Evolutionary conservation across 805 yeast genomes (phyloP).

Genomic region (Candida adriatica): DNA sequence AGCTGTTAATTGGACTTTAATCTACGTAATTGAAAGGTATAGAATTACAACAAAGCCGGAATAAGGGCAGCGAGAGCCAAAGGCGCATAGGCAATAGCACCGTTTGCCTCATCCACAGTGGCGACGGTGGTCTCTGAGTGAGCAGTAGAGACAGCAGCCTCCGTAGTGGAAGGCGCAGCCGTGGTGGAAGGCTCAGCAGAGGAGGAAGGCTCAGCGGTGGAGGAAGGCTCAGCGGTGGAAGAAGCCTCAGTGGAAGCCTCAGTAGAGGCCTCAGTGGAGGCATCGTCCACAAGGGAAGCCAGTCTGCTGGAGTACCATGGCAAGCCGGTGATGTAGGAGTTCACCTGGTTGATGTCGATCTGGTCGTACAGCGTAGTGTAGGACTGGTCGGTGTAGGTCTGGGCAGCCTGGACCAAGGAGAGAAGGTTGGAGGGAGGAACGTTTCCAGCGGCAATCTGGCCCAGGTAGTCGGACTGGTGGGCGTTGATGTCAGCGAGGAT

Average conservation of each 20-base stretch:
- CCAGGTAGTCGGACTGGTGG: constrained; percentile 17
- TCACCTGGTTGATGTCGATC: constrained; percentile 22
- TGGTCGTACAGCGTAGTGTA: constrained; percentile 26
- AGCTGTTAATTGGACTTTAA: neutral
- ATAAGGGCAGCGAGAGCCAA: constrained; percentile 11
- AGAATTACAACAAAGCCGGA: constrained; percentile 15
- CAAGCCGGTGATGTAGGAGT: constrained; percentile 23
- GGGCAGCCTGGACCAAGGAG: constrained; percentile 21
- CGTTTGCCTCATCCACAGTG: constrained; percentile 7
- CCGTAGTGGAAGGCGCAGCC: constrained; percentile 6
- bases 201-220: constrained; percentile 6
- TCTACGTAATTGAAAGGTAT: neutral
- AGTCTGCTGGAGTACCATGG: constrained; percentile 28
- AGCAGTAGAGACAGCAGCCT: constrained; percentile 3
- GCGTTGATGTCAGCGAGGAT: constrained; percentile 15
- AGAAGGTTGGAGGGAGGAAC: constrained; percentile 25
- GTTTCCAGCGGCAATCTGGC: constrained; percentile 16
- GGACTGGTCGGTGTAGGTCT: constrained; percentile 28
- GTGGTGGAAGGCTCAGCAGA: constrained; percentile 8
- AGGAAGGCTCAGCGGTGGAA: constrained; percentile 7
- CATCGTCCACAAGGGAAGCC: constrained; percentile 13
- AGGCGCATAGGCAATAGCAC: constrained; percentile 15
- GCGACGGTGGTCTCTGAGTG: constrained; percentile 6
- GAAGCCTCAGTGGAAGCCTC: constrained; percentile 8
- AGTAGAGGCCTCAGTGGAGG: constrained; percentile 3